Evolutionary conservation across 2,329 filamentous ascomycete species (phyloP).

Genomic region (Fusarium irregulare): DNA sequence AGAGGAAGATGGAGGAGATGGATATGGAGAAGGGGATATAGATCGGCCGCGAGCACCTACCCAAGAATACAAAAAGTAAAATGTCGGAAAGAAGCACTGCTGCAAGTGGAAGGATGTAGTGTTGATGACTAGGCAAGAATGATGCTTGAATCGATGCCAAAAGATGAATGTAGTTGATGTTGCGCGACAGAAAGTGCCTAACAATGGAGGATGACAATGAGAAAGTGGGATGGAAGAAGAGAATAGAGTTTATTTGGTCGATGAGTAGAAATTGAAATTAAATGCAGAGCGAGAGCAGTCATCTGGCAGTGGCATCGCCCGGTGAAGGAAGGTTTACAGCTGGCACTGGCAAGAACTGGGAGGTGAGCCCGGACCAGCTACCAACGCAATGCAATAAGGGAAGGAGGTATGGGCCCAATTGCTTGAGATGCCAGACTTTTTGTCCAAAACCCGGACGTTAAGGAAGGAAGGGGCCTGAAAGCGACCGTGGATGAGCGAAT

Average conservation of each 20-base stretch:
- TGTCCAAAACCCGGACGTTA: neutral
- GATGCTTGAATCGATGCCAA: conserved; percentile 34
- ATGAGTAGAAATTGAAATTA: conserved; percentile 10
- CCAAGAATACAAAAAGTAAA: conserved; percentile 33
- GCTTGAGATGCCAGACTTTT: neutral
- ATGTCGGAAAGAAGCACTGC: conserved; percentile 34
- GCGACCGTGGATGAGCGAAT: neutral
- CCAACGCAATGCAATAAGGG: neutral
- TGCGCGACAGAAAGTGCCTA: conserved; percentile 16
- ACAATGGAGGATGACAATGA: conserved; percentile 1
- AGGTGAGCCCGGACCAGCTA: neutral
- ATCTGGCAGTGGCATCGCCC: neutral
- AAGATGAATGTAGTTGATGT: conserved; percentile 14
- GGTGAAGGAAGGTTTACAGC: neutral
- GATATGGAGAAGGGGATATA: neutral
- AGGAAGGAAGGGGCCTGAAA: neutral
- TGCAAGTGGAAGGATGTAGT: conserved; percentile 24
- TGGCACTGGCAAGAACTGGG: conserved; percentile 24
- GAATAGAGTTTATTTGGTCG: neutral
- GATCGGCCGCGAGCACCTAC: conserved; percentile 34
- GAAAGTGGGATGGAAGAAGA: conserved; percentile 29
- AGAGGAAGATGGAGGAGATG: conserved; percentile 6
- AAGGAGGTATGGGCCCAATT: neutral
- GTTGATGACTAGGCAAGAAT: conserved; percentile 35
- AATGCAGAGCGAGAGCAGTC: neutral